These are phyloP conservation scores for Beauveria caledonica DNA, from an alignment of 2,329 filamentous ascomycete species.

Conservation along the genomic window DNA sequence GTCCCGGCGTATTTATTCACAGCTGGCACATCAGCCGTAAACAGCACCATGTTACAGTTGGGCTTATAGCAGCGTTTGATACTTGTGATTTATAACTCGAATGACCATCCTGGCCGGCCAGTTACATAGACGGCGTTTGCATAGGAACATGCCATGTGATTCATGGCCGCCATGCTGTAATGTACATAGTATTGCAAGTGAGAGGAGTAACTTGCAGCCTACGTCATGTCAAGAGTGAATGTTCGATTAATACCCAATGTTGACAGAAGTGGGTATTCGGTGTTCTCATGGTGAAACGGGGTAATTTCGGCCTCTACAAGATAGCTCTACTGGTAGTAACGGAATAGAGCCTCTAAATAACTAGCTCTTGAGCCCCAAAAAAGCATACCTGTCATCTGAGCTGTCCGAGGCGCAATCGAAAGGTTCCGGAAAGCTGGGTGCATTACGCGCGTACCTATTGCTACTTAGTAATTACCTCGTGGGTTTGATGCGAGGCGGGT, in stretches of 20 bases:
- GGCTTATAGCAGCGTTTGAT: background rate
- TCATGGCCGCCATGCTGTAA: too few relatives aligned
- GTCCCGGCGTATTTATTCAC: background rate
- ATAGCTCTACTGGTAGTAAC: too few relatives aligned
- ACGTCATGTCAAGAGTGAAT: too few relatives aligned
- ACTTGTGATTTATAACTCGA: background rate
- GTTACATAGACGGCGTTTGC: background rate
- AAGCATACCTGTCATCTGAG: too few relatives aligned
- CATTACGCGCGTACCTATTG: background rate
- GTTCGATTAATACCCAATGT: too few relatives aligned
- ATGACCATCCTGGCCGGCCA: background rate
- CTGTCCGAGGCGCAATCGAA: background rate
- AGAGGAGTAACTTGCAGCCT: too few relatives aligned
- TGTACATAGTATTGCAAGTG: too few relatives aligned
- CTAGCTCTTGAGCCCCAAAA: too few relatives aligned
- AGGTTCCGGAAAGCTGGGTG: background rate
- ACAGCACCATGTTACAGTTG: background rate
- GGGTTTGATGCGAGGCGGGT: background rate
- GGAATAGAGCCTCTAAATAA: too few relatives aligned
- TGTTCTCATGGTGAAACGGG: too few relatives aligned
- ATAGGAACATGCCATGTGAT: background rate
- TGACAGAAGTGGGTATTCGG: too few relatives aligned
- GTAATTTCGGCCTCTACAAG: too few relatives aligned
- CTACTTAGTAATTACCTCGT: background rate
- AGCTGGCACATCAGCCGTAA: background rate